Conservation (phyloP, 306 rosid genomes). For the Cyclanthera cordifolia region DNA sequence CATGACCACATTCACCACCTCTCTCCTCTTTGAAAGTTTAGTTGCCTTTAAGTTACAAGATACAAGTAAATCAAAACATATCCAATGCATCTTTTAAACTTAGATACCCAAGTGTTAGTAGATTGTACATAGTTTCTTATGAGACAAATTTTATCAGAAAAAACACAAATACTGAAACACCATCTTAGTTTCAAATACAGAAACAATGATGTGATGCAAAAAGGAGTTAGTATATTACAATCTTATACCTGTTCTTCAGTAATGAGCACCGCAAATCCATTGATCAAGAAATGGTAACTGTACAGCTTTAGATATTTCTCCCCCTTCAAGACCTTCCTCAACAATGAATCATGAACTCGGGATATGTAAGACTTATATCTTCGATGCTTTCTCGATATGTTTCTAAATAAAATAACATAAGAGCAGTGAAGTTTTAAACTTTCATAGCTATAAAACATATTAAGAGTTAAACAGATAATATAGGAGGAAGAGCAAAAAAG, state of each 20-base stretch:
- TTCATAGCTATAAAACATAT: not conserved
- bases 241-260: constrained; percentile 67
- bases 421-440: constrained; percentile 17
- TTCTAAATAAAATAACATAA: constrained; percentile 17
- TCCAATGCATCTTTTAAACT: not conserved
- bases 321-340: constrained; percentile 68
- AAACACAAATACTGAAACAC: not conserved
- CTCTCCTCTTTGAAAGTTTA: constrained; percentile 63
- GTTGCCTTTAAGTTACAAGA: constrained; percentile 47
- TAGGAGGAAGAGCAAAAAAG: not conserved
- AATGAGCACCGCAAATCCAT: constrained; percentile 81
- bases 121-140: not conserved
- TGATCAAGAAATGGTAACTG: constrained; percentile 88
- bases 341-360: constrained; percentile 73
- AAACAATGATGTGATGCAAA: constrained; percentile 7
- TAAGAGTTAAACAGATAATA: not conserved
- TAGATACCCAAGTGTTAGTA: not conserved
- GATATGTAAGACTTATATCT: constrained; percentile 47
- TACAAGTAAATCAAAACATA: not conserved
- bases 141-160: not conserved
- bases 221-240: not conserved
- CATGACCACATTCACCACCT: constrained; percentile 69
- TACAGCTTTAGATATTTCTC: constrained; percentile 86
- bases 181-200: not conserved
- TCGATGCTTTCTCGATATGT: constrained; percentile 43